Conservation (phyloP, 1,139 yeast genomes). For the Scheffersomyces cryptocercus region DNA sequence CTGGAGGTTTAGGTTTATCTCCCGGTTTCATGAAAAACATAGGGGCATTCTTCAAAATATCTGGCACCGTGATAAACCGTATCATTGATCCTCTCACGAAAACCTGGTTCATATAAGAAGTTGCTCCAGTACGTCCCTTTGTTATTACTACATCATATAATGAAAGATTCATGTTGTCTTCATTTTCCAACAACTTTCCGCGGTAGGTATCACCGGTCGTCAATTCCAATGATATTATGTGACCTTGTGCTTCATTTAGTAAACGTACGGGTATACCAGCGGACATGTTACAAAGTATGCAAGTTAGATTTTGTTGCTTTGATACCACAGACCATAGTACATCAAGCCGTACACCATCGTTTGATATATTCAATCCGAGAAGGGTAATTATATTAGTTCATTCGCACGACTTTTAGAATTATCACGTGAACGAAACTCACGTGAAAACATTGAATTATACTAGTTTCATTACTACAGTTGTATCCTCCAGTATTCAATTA, state of each 20-base stretch:
- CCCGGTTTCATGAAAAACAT: conserved; percentile 69
- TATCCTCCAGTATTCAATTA: too few relatives aligned
- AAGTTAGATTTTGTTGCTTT: too few relatives aligned
- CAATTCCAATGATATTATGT: conserved; percentile 78
- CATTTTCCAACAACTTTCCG: conserved; percentile 81
- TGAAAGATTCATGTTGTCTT: conserved; percentile 93
- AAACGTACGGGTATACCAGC: conserved; percentile 85
- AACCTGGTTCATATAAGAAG: conserved; percentile 78
- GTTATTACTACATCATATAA: conserved; percentile 82
- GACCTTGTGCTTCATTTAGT: conserved; percentile 89
- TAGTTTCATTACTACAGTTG: too few relatives aligned
- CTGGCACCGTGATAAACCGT: conserved; percentile 83
- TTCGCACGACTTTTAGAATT: too few relatives aligned
- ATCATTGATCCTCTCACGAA: conserved; percentile 92
- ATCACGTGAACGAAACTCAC: too few relatives aligned
- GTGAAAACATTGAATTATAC: too few relatives aligned
- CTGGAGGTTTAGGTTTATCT: conserved; percentile 68
- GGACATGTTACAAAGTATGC: conserved; percentile 28
- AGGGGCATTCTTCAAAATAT: conserved; percentile 84
- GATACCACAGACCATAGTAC: too few relatives aligned
- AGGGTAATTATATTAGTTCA: too few relatives aligned
- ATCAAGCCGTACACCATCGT: too few relatives aligned
- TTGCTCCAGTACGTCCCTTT: conserved; percentile 62
- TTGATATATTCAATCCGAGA: too few relatives aligned
- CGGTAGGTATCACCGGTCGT: conserved; percentile 85